Evolutionary conservation across 768 basidiomycete genomes (phyloP).

Genomic region (Tulasnella sp.): DNA sequence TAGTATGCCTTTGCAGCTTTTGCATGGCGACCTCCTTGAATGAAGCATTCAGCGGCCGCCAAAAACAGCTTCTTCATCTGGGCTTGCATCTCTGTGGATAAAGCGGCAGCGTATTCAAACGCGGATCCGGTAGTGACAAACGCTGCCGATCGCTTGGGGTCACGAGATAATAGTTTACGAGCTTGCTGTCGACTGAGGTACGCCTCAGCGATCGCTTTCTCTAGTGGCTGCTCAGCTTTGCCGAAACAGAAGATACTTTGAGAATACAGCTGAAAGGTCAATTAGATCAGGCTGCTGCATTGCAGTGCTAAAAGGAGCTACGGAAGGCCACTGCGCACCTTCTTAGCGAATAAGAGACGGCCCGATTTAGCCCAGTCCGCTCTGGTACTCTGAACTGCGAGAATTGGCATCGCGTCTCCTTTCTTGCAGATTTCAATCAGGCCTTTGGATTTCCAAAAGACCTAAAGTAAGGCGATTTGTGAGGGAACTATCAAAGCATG

Average conservation of each 20-base stretch:
- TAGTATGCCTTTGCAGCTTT: neutral
- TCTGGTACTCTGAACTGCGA: neutral
- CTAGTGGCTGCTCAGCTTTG: neutral
- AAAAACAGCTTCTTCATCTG: neutral
- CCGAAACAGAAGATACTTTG: neutral
- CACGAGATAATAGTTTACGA: neutral
- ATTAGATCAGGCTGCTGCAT: neutral
- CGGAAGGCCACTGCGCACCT: no score
- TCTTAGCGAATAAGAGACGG: no score
- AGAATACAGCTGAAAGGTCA: no score
- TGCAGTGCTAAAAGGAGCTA: neutral
- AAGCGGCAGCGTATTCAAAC: neutral
- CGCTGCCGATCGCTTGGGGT: neutral
- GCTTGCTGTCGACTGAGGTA: conserved; percentile 3
- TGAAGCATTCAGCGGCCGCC: conserved; percentile 14
- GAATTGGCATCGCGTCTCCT: neutral
- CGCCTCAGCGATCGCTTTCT: neutral
- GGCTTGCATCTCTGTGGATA: neutral
- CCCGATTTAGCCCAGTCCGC: neutral
- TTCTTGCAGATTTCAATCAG: neutral
- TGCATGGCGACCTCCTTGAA: neutral
- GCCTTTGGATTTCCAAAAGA: neutral
- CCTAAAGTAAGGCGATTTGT: neutral
- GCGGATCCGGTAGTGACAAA: neutral
- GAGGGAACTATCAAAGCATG: neutral